Evolutionary conservation across 768 basidiomycete genomes (phyloP).

Genomic region (Holtermanniella nyarrowii): DNA sequence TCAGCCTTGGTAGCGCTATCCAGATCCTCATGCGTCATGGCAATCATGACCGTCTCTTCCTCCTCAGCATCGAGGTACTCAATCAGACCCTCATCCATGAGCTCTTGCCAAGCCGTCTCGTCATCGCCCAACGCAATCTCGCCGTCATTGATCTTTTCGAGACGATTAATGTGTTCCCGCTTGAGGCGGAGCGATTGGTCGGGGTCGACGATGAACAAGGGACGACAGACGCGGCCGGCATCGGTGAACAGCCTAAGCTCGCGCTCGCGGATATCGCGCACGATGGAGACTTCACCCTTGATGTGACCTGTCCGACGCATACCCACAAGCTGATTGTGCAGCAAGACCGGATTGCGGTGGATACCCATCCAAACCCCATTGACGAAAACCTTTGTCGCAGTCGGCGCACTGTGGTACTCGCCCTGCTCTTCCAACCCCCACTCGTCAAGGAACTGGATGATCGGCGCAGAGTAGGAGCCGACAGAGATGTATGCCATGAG

Average conservation of each 20-base stretch:
- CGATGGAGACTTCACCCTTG: slow-evolving; percentile 89
- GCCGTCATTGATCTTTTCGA: slow-evolving; percentile 45
- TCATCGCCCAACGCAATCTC: slow-evolving; percentile 50
- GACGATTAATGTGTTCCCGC: slow-evolving; percentile 65
- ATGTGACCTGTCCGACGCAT: slow-evolving; percentile 90
- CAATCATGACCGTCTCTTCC: slow-evolving; percentile 99
- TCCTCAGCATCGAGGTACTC: slow-evolving; percentile 96
- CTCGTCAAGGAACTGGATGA: slow-evolving; percentile 96
- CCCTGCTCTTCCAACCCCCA: slow-evolving; percentile 94
- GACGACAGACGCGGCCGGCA: slow-evolving; percentile 91
- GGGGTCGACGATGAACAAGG: slow-evolving; percentile 84
- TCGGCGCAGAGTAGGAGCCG: slow-evolving; percentile 86
- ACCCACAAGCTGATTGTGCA: slow-evolving; percentile 87
- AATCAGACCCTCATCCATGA: slow-evolving; percentile 77
- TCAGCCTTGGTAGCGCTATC: slow-evolving; percentile 56
- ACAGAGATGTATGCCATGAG: slow-evolving; percentile 98
- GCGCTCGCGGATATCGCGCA: slow-evolving; percentile 91
- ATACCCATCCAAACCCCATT: slow-evolving; percentile 99
- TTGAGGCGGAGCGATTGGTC: slow-evolving; percentile 72
- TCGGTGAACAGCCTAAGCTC: slow-evolving; percentile 93
- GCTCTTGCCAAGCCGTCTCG: slow-evolving; percentile 55
- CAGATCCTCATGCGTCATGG: slow-evolving; percentile 93
- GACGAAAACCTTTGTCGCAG: slow-evolving; percentile 88
- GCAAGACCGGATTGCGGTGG: slow-evolving; percentile 83
- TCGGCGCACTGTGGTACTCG: slow-evolving; percentile 73